Evolutionary conservation across 2,329 filamentous ascomycete species (phyloP).

Genomic region (Clonostachys rhizophaga): DNA sequence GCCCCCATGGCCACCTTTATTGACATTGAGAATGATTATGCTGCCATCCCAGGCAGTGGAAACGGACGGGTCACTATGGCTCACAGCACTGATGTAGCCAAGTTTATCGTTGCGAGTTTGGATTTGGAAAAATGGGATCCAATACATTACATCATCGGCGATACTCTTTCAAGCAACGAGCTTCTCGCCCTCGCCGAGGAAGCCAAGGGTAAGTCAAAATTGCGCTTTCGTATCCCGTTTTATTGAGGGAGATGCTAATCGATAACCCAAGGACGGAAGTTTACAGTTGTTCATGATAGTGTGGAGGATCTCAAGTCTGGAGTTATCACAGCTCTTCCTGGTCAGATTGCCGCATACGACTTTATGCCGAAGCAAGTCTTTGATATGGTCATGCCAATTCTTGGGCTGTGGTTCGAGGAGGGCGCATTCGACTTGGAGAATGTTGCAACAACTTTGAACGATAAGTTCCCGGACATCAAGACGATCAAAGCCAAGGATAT

Average conservation of each 20-base stretch:
- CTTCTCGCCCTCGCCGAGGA: slow-evolving; percentile 33
- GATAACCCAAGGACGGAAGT: slow-evolving; percentile 21
- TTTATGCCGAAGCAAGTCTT: slow-evolving; percentile 16
- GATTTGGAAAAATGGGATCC: slow-evolving; percentile 37
- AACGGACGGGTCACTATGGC: slow-evolving; percentile 37
- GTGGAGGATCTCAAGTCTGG: slow-evolving; percentile 24
- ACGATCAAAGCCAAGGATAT: slow-evolving; percentile 11
- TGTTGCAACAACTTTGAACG: slow-evolving; percentile 10
- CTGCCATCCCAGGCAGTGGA: slow-evolving; percentile 43
- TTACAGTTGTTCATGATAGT: slow-evolving; percentile 28
- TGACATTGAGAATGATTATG: slow-evolving; percentile 34
- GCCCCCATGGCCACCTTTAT: slow-evolving; percentile 26
- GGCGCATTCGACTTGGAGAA: slow-evolving; percentile 13
- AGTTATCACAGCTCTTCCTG: slow-evolving; percentile 23
- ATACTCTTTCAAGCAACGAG: slow-evolving; percentile 36
- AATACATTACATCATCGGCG: slow-evolving; percentile 26
- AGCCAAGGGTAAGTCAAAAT: slow-evolving; percentile 22
- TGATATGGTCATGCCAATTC: slow-evolving; percentile 7
- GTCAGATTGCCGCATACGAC: slow-evolving; percentile 11
- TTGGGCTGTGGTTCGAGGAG: slow-evolving; percentile 5
- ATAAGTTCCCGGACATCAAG: slow-evolving; percentile 15
- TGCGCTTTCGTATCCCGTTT: too few relatives aligned
- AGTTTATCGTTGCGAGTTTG: slow-evolving; percentile 34
- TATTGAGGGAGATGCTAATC: too few relatives aligned
- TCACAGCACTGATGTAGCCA: slow-evolving; percentile 41